Evolutionary conservation across 2,329 filamentous ascomycete species (phyloP).

Genomic region (Magnaporthiopsis incrustans): DNA sequence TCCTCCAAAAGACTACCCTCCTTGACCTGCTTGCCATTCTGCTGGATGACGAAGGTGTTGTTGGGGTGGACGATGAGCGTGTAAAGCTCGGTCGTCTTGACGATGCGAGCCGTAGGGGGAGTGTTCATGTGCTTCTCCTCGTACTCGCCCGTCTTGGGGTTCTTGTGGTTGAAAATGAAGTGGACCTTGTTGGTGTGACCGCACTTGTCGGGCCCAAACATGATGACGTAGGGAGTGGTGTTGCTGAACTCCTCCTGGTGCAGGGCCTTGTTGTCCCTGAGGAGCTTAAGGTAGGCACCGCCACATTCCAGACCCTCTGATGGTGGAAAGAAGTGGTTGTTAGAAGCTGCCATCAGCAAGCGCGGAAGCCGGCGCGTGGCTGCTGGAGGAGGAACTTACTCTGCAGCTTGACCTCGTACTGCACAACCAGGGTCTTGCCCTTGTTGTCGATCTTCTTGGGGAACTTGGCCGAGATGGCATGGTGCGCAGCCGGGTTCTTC

Average conservation of each 20-base stretch:
- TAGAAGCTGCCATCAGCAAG: slow-evolving; percentile 3
- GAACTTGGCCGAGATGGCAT: slow-evolving; percentile 99
- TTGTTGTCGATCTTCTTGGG: slow-evolving; percentile 94
- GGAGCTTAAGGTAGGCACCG: slow-evolving; percentile 98
- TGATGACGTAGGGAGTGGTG: slow-evolving; percentile 95
- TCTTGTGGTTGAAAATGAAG: slow-evolving; percentile 99
- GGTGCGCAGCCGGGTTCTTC: slow-evolving; percentile 96
- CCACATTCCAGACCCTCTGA: slow-evolving; percentile 91
- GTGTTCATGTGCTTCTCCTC: slow-evolving; percentile 97
- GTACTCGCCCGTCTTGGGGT: slow-evolving; percentile 98
- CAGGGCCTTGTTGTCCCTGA: slow-evolving; percentile 94
- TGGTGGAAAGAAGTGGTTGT: not conserved
- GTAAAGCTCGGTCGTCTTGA: slow-evolving; percentile 91
- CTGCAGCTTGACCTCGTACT: slow-evolving; percentile 99
- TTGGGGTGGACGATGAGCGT: slow-evolving; percentile 94
- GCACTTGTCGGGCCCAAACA: slow-evolving; percentile 99
- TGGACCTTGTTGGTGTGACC: slow-evolving; percentile 96
- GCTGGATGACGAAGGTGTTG: slow-evolving; percentile 88
- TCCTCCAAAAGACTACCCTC: slow-evolving; percentile 88
- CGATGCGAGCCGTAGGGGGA: slow-evolving; percentile 77
- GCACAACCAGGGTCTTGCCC: slow-evolving; percentile 91
- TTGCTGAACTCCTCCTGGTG: slow-evolving; percentile 98
- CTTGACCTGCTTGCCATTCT: slow-evolving; percentile 84
- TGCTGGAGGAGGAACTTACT: slow-evolving; percentile 49
- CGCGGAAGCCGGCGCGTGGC: too few species aligned